A percentile compares a stretch with the other conserved stretches of the same genome.
phyloP scores from a whole-genome alignment of 306 rosid genomes.

The Lathyrus oleraceus region DNA sequence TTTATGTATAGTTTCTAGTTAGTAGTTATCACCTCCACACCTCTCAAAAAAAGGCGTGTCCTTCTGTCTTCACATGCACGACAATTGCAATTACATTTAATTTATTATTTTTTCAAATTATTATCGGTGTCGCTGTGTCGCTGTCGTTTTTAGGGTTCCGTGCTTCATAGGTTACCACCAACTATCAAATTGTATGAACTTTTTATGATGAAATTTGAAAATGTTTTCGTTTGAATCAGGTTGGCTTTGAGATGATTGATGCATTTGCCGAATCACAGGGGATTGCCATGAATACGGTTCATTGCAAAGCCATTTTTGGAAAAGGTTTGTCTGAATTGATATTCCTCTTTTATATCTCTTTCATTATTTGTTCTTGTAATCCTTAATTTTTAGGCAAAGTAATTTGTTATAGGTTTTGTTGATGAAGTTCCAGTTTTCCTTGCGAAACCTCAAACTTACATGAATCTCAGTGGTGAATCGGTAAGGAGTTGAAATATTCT shows the following conservation, averaged over 20 bases:
- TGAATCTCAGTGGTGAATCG: constrained; percentile 96
- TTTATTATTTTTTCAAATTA: too few relatives aligned
- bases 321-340: constrained; percentile 49
- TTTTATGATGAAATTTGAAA: constrained; percentile 7
- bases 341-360: background rate
- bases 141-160: too few relatives aligned
- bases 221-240: constrained; percentile 47
- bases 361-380: constrained; percentile 28
- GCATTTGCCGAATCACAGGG: constrained; percentile 72
- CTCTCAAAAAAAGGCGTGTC: too few relatives aligned
- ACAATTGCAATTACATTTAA: too few relatives aligned
- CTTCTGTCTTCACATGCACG: too few relatives aligned
- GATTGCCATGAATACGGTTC: constrained; percentile 57
- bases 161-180: background rate
- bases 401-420: constrained; percentile 61
- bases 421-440: constrained; percentile 79
- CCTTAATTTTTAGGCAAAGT: constrained; percentile 31
- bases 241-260: constrained; percentile 87
- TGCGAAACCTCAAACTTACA: constrained; percentile 96
- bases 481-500: constrained; percentile 50
- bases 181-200: background rate
- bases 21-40: too few relatives aligned
- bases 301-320: constrained; percentile 84
- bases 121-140: too few relatives aligned
- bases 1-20: too few relatives aligned